Conservation (phyloP, 768 basidiomycete species). For the Serendipita sp. region DNA sequence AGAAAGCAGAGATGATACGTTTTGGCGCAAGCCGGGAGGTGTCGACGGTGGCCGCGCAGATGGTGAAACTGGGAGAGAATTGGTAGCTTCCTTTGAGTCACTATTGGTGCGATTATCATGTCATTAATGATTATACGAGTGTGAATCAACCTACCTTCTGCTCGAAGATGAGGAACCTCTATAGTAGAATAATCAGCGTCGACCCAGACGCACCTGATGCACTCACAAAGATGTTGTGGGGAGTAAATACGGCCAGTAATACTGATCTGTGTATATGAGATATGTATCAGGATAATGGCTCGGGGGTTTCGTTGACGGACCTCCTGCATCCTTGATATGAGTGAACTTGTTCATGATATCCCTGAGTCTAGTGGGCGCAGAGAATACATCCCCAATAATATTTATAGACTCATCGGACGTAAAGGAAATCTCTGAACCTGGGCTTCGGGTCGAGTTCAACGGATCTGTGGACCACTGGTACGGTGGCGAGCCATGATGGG, state of each 20-base stretch:
- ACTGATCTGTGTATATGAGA: neutral
- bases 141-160: neutral
- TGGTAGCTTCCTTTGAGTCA: too few relatives aligned
- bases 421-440: neutral
- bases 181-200: neutral
- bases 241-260: neutral
- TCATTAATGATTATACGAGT: too few relatives aligned
- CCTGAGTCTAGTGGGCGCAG: neutral
- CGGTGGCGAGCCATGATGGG: neutral
- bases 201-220: neutral
- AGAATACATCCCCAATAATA: neutral
- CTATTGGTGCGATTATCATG: too few relatives aligned
- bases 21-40: too few relatives aligned
- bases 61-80: too few relatives aligned
- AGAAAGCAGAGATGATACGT: too few relatives aligned
- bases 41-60: too few relatives aligned
- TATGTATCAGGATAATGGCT: neutral
- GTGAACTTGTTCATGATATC: neutral
- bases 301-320: neutral
- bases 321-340: neutral
- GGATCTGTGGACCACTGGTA: neutral
- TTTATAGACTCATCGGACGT: neutral
- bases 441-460: neutral
- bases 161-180: neutral
- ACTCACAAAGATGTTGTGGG: neutral